A percentile compares a stretch with the other conserved stretches of the same genome.
phyloP scores from a whole-genome alignment of 768 basidiomycete species.

The Leccinellum luteum region DNA sequence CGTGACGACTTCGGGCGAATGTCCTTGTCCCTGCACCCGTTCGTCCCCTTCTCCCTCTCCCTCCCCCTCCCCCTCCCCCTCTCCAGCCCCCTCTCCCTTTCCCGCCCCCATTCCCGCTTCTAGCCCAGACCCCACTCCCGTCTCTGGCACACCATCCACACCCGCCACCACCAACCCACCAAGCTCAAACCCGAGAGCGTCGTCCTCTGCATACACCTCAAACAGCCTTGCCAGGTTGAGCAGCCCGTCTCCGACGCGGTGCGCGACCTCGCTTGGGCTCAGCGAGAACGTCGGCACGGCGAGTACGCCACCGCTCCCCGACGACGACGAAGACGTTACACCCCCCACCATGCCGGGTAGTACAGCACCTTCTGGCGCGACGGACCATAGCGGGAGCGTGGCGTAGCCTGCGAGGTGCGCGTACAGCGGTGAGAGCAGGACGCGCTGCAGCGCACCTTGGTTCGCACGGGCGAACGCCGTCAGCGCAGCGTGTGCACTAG shows the following conservation, averaged over 20 bases:
- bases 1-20: conserved; percentile 75
- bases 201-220: conserved; percentile 92
- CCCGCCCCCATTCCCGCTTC: too few relatives aligned
- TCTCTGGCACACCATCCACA: conserved; percentile 44
- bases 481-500: conserved; percentile 52
- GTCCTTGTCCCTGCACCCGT: conserved; percentile 23
- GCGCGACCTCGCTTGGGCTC: conserved; percentile 84
- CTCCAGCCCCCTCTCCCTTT: too few relatives aligned
- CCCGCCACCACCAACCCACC: conserved; percentile 85
- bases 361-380: conserved; percentile 26
- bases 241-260: conserved; percentile 89
- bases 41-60: neutral
- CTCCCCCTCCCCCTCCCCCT: neutral
- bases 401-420: conserved; percentile 73
- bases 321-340: neutral
- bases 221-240: conserved; percentile 91
- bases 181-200: conserved; percentile 84
- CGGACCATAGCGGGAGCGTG: conserved; percentile 64
- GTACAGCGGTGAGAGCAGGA: conserved; percentile 80
- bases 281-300: conserved; percentile 89
- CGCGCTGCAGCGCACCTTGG: conserved; percentile 75
- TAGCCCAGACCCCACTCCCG: neutral
- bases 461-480: conserved; percentile 66
- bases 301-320: conserved; percentile 10
- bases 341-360: conserved; percentile 35